These are phyloP conservation scores for Puccinia brachypodii DNA, from an alignment of 1,284 basidiomycete species.

Conservation along the genomic window DNA sequence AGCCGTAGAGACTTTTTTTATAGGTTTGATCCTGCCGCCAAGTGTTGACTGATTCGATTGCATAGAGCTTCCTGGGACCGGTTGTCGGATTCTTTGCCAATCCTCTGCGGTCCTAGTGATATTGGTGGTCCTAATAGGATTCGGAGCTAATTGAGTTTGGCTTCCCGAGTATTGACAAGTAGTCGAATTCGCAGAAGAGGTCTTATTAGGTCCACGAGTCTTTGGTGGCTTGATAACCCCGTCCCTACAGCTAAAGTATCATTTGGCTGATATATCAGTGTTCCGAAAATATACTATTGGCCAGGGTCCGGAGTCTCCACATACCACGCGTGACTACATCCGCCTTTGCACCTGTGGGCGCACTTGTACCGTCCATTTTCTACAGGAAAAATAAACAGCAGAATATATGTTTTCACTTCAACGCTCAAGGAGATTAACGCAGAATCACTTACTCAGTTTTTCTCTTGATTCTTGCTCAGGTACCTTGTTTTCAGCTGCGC, in stretches of 20 bases:
- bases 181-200: background rate
- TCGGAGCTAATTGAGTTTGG: background rate
- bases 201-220: background rate
- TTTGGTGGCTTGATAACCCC: constrained; percentile 38
- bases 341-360: constrained; percentile 44
- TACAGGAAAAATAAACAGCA: constrained; percentile 19
- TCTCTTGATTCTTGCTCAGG: constrained; percentile 5
- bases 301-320: background rate
- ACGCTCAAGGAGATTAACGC: background rate
- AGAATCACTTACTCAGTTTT: constrained; percentile 5
- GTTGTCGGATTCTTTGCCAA: background rate
- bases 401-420: background rate
- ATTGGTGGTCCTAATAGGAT: background rate
- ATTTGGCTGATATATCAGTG: background rate
- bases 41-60: background rate
- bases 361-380: constrained; percentile 48
- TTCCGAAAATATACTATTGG: background rate
- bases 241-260: constrained; percentile 36
- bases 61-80: background rate
- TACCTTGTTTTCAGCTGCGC: background rate
- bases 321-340: constrained; percentile 41
- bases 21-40: constrained; percentile 2
- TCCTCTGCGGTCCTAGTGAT: constrained; percentile 9
- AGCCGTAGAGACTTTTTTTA: background rate
- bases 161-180: background rate